Percentiles rank a stretch among this genome's conserved stretches.
These are phyloP conservation scores for Clarireedia monteithiana DNA, from an alignment of 2,329 filamentous ascomycete genomes.

Conservation along the genomic window DNA sequence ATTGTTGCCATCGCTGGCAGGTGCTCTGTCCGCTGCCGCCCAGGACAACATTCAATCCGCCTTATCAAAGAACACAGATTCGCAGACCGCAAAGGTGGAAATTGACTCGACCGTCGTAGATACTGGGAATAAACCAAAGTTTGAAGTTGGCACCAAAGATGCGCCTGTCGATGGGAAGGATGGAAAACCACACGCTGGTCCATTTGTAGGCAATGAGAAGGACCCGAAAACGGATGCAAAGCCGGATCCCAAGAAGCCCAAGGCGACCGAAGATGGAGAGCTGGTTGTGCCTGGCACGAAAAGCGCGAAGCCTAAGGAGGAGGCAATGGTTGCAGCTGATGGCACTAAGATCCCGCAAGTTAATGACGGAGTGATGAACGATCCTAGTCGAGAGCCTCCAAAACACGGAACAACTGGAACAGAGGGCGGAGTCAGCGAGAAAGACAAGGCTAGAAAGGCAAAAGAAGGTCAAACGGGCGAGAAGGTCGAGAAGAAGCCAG, in stretches of 20 bases:
- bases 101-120: constrained; percentile 17
- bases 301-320: constrained; percentile 30
- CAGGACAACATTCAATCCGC: constrained; percentile 19
- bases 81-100: constrained; percentile 11
- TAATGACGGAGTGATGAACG: constrained; percentile 87
- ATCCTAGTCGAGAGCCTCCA: constrained; percentile 65
- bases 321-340: constrained; percentile 42
- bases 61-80: constrained; percentile 18
- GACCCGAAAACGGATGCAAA: constrained; percentile 40
- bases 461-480: constrained; percentile 58
- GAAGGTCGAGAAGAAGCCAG: constrained; percentile 66
- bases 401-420: constrained; percentile 84
- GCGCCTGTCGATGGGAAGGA: constrained; percentile 88
- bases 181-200: constrained; percentile 86
- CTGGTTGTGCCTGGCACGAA: constrained; percentile 37
- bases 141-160: constrained; percentile 56
- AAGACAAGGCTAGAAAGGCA: constrained; percentile 66
- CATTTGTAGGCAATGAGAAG: constrained; percentile 55
- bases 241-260: constrained; percentile 29
- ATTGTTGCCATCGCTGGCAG: constrained; percentile 48
- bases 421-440: constrained; percentile 82
- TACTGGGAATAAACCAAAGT: constrained; percentile 25
- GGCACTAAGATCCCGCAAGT: constrained; percentile 54
- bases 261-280: constrained; percentile 29
- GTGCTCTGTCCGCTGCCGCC: constrained; percentile 30